Conservation (phyloP, 2,329 filamentous ascomycete genomes). For the Amauroascus niger region DNA sequence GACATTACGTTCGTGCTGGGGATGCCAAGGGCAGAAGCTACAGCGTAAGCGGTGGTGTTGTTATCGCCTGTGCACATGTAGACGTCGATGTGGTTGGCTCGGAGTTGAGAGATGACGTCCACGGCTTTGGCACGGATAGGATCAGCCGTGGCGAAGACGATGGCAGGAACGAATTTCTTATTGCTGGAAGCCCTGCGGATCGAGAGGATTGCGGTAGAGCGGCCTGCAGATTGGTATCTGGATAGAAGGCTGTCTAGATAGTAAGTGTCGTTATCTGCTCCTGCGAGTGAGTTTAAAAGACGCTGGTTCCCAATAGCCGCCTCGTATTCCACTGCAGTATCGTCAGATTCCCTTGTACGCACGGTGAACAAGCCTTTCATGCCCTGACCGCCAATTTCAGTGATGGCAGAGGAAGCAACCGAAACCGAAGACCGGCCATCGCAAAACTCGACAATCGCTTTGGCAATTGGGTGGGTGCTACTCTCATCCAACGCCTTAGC, state of each 20-base stretch:
- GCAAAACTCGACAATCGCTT: conserved; percentile 46
- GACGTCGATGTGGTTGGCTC: conserved; percentile 57
- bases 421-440: conserved; percentile 23
- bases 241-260: conserved; percentile 30
- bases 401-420: conserved; percentile 32
- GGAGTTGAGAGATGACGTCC: conserved; percentile 55
- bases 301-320: conserved; percentile 51
- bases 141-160: conserved; percentile 68
- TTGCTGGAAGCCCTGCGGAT: conserved; percentile 24
- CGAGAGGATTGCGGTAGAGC: conserved; percentile 39
- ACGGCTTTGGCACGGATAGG: conserved; percentile 65
- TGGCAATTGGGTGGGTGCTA: conserved; percentile 52
- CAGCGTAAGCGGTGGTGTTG: conserved; percentile 67
- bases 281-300: conserved; percentile 32
- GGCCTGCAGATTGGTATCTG: conserved; percentile 34
- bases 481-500: conserved; percentile 47
- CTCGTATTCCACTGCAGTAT: conserved; percentile 29
- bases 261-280: conserved; percentile 26
- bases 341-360: conserved; percentile 18
- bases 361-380: conserved; percentile 45
- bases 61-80: conserved; percentile 96
- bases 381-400: conserved; percentile 50
- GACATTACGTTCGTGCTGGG: conserved; percentile 65
- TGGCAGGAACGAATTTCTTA: conserved; percentile 42
- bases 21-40: conserved; percentile 68